Conservation (phyloP, 441 rosid genomes). For the Euphorbia celastroides region DNA sequence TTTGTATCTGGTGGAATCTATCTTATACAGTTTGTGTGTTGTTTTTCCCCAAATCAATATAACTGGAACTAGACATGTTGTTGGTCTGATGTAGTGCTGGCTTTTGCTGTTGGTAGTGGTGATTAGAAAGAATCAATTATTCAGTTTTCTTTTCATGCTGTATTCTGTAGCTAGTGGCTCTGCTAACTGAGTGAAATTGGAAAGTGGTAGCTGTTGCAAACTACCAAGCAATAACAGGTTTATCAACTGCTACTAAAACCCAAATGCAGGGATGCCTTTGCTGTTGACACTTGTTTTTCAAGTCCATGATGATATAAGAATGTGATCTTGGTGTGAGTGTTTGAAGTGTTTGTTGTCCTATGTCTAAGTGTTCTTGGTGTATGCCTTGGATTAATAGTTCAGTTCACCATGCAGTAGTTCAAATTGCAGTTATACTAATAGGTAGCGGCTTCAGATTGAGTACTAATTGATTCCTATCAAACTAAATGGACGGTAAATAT, state of each 20-base stretch:
- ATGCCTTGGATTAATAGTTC: not conserved
- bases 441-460: not conserved
- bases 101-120: no score
- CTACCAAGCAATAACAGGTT: constrained; percentile 21
- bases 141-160: no score
- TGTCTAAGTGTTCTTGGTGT: not conserved
- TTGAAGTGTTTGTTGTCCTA: not conserved
- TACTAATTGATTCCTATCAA: no score
- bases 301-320: constrained; percentile 6
- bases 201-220: constrained; percentile 24
- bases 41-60: no score
- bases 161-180: no score
- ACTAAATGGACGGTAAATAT: no score
- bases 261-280: constrained; percentile 2
- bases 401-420: not conserved
- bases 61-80: no score
- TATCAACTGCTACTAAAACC: constrained; percentile 13
- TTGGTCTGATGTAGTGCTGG: no score
- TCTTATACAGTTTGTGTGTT: not conserved
- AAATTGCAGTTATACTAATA: not conserved
- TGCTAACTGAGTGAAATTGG: no score
- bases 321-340: constrained; percentile 15
- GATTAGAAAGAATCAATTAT: no score
- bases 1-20: not conserved
- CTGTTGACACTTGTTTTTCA: constrained; percentile 21